These are phyloP conservation scores for Phytophthora podocarpi DNA, from an alignment of 352 stramenopile species.

Conservation along the genomic window DNA sequence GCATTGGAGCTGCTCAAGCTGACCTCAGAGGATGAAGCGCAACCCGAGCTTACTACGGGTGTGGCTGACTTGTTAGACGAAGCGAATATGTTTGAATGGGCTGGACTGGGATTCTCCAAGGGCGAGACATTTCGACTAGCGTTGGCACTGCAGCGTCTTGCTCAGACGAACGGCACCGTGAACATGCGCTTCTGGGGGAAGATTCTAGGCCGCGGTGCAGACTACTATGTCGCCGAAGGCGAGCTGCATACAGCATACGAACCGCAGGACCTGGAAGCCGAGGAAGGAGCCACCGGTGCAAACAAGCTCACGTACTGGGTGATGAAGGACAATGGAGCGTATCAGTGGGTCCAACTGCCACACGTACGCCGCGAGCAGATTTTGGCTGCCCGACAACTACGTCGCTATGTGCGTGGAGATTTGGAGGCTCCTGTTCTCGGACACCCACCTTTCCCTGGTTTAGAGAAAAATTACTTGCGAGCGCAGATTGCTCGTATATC, in stretches of 20 bases:
- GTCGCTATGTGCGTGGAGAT: conserved; percentile 80
- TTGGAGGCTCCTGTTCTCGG: conserved; percentile 79
- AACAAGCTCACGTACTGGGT: conserved; percentile 94
- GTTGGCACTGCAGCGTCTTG: conserved; percentile 63
- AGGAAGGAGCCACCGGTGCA: conserved; percentile 65
- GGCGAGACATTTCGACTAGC: conserved; percentile 78
- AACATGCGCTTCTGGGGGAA: conserved; percentile 91
- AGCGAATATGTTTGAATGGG: conserved; percentile 86
- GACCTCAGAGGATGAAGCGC: conserved; percentile 50
- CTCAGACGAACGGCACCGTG: conserved; percentile 55
- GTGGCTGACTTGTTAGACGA: conserved; percentile 77
- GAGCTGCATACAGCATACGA: conserved; percentile 52
- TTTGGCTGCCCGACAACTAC: conserved; percentile 74
- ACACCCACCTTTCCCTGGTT: conserved; percentile 89
- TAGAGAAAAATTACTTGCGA: conserved; percentile 87
- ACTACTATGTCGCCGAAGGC: conserved; percentile 90
- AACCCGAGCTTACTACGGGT: conserved; percentile 41
- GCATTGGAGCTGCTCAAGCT: conserved; percentile 68
- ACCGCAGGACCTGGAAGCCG: conserved; percentile 70
- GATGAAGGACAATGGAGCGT: conserved; percentile 79
- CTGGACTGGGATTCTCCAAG: conserved; percentile 72
- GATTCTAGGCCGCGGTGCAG: conserved; percentile 65
- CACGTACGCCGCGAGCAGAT: conserved; percentile 81
- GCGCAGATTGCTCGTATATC: conserved; percentile 92
- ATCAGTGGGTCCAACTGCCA: conserved; percentile 86